Base-by-base conservation (phyloP, 73 alveolate genomes). In the Tetrahymena borealis region DNA sequence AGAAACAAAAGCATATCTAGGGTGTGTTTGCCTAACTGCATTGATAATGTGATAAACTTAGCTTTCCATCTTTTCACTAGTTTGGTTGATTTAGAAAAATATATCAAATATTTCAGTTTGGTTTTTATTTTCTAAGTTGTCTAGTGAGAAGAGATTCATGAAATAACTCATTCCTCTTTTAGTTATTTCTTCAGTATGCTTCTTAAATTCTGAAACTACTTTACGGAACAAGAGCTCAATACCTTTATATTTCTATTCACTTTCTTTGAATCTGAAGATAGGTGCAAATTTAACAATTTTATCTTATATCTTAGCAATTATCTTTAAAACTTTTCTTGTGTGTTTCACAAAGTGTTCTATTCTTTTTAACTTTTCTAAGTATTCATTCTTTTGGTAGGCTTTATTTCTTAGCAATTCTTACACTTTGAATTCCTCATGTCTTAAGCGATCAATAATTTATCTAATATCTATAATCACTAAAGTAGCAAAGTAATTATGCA, bases 351-450 rank as follows among this genome's bases (percentile, higher is more conserved):
- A 60, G 13, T 60, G 85, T n/a, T 60, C 28, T 60, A 60, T 60
- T 28, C 28, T 60, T 60, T 60, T 60, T 0, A 60, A 35, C 28
- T 60, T 60, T 60, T 60, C 85, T 60, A 60, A 60, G 28, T 60
- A 60, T 24, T 60, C 85, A 60, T 60, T 60, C 28, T 60, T 60
- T 28, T 60, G 28, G 28, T 60, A 60, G 10, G 85, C 85, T 60
- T 60, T 60, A 9, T 60, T 60, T n/a, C 85, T 60, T 24, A 60
- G 85, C 35, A 60, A 60, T 60, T 60, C 85, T 60, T 60, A 60
- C 85, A 60, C 85, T 60, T 60, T 60, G 85, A 60, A 60, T 60
- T 60, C 85, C 28, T 60, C 85, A n/a, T 60, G n/a, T n/a, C 85
- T 60, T 60, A 60, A 60, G 38, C 85, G 85, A 20, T 60, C 85